Percentiles rank a stretch among this genome's conserved stretches.
These are phyloP conservation scores for Brettanomyces sp. DNA, from an alignment of 805 yeast genomes.

Conservation along the genomic window DNA sequence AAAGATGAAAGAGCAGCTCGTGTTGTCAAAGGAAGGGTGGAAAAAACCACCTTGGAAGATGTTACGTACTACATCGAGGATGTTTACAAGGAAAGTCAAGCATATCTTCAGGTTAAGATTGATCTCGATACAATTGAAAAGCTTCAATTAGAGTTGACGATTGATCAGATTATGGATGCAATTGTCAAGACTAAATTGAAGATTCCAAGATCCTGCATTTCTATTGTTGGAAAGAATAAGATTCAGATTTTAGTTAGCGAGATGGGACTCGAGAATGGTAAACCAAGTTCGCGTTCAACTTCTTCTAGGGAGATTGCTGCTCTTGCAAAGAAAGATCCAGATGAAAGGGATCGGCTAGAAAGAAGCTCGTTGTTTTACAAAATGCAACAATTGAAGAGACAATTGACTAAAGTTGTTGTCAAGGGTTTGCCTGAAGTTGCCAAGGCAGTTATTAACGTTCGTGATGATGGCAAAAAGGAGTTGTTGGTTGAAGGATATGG, in stretches of 20 bases:
- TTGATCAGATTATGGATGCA: conserved; percentile 81
- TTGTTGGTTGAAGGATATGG: conserved; percentile 97
- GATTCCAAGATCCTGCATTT: conserved; percentile 63
- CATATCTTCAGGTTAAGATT: conserved; percentile 71
- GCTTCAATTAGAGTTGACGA: conserved; percentile 78
- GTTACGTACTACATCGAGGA: conserved; percentile 88
- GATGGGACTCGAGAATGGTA: conserved; percentile 27
- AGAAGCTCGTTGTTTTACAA: conserved; percentile 63
- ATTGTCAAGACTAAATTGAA: conserved; percentile 78
- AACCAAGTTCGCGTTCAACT: conserved; percentile 33
- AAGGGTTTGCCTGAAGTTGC: conserved; percentile 88
- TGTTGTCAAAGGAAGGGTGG: conserved; percentile 95
- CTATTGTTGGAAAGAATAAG: conserved; percentile 53
- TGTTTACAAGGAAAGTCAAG: conserved; percentile 73
- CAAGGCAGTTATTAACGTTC: conserved; percentile 92
- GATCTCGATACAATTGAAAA: conserved; percentile 80
- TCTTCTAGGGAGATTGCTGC: conserved; percentile 23
- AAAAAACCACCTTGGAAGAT: conserved; percentile 81
- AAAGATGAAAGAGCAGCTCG: conserved; percentile 96
- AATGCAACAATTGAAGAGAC: conserved; percentile 83
- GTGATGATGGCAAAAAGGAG: conserved; percentile 80
- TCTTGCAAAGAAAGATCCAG: conserved; percentile 24
- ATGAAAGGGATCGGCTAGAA: conserved; percentile 27
- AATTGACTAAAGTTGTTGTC: conserved; percentile 78
- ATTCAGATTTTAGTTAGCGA: conserved; percentile 57